phyloP scores from a whole-genome alignment of 345 rosid species.

The Rhodamnia argentea region DNA sequence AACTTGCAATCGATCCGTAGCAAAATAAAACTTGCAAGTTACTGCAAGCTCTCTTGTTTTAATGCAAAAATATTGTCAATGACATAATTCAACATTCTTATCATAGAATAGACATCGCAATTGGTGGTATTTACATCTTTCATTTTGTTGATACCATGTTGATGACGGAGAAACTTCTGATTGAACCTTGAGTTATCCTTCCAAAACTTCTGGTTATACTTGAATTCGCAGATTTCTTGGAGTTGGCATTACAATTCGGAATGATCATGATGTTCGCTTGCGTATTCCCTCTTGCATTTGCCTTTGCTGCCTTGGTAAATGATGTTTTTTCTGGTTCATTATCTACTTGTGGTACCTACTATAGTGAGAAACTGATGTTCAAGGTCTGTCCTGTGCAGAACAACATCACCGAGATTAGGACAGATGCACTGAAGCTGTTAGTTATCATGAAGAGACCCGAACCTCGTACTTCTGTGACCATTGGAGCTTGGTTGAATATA shows the following conservation, averaged over 20 bases:
- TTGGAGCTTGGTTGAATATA: slow-evolving; percentile 93
- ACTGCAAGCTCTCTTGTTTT: not conserved
- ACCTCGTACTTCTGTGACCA: slow-evolving; percentile 75
- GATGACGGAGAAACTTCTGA: not conserved
- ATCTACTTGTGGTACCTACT: not conserved
- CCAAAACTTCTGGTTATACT: not conserved
- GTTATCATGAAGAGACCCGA: slow-evolving; percentile 65
- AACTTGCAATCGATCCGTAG: not conserved
- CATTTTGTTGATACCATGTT: not conserved
- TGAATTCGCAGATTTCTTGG: slow-evolving; percentile 53
- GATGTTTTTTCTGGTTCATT: not conserved
- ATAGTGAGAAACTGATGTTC: not conserved
- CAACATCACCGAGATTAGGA: slow-evolving; percentile 71
- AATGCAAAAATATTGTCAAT: not conserved
- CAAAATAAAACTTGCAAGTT: not conserved
- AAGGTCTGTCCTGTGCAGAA: slow-evolving; percentile 29
- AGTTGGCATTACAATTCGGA: slow-evolving; percentile 86
- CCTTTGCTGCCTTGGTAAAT: slow-evolving; percentile 58
- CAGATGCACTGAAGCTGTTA: slow-evolving; percentile 77
- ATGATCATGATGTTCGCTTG: slow-evolving; percentile 99
- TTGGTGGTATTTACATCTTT: not conserved
- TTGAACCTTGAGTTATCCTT: not conserved
- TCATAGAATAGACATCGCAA: not conserved
- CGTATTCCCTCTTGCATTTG: slow-evolving; percentile 85
- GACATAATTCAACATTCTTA: not conserved